Evolutionary conservation across 495 filamentous ascomycete genomes (phyloP), one percentile per base, ranked within the genome.

Genomic region (Rhypophila decipiens): DNA sequence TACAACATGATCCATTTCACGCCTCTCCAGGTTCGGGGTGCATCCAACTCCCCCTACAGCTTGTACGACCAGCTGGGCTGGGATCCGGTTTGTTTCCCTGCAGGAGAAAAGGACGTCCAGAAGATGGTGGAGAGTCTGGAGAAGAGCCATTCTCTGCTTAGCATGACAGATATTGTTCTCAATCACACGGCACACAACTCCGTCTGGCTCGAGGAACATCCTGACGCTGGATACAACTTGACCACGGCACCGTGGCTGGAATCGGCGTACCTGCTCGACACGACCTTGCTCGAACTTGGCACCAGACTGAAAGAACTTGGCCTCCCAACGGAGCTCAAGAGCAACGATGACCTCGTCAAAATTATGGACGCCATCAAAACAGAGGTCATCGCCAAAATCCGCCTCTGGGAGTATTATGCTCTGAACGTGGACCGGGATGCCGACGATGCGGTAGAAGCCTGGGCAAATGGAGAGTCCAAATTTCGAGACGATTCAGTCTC

Each of bases 1-100:
- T 99, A 99, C 70, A 99, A 99, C 65, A 95, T 97, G 88, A 80
- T 99, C 44, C 94, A 99, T 65, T 99, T 97, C 60, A 96, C 94
- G 4, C 94, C 94, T 7, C 71, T 97, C 55, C 93, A 90, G 76
- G 74, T 86, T 44, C 80, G 94, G 38, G 94, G 94, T 21, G 76
- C 71, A 12, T 96, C 91, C 12, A 95, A 97, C 61, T 97, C 94
- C 10, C 94, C 94, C 0, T 99, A 97, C 74, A 96, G 91, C 64
- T 80, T 99, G 46, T 94, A 85, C 59, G 86, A 99, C 58, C 94
- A 97, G 68, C 72, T 90, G 24, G 69, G 76, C 23, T 99, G 95
- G 71, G 94, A 97, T 59, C 79, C 85, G 3, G 74, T 67, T 7
- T 77, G 78, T 41, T 97, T 99, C 57, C 89, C 90, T 2, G 80